A percentile compares a stretch with the other conserved stretches of the same genome.
phyloP scores from a whole-genome alignment of 176 grass and related monocot genomes.

The Eleusine coracana region DNA sequence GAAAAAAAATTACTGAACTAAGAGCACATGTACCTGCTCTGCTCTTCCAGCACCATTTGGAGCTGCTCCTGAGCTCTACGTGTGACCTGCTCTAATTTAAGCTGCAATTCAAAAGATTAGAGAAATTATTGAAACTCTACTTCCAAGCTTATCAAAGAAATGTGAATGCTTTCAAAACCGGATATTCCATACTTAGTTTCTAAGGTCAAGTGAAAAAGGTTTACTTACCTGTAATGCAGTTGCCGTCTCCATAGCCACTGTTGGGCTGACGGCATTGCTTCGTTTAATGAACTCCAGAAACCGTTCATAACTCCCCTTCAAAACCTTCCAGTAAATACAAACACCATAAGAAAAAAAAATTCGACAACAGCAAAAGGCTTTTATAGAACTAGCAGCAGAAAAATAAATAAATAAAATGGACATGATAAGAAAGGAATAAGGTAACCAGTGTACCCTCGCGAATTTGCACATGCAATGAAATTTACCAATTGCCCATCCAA shows the following conservation, averaged over 20 bases:
- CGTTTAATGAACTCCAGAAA: conserved; percentile 88
- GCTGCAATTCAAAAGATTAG: conserved; percentile 56
- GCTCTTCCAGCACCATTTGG: conserved; percentile 92
- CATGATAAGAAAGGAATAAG: background rate
- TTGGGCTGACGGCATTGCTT: conserved; percentile 96
- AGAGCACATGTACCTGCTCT: conserved; percentile 72
- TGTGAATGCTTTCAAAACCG: conserved; percentile 11
- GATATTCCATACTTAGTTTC: conserved; percentile 13
- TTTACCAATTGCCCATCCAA: background rate
- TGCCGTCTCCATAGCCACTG: conserved; percentile 88
- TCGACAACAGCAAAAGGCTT: background rate
- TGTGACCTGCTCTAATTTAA: conserved; percentile 92
- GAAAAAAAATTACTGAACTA: conserved; percentile 6
- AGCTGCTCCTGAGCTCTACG: conserved; percentile 93
- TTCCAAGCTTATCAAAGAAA: conserved; percentile 22
- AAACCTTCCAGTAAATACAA: conserved; percentile 59
- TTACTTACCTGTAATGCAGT: conserved; percentile 80
- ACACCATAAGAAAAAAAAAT: background rate
- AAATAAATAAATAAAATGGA: background rate
- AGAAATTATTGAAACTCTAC: conserved; percentile 36
- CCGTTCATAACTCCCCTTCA: conserved; percentile 83
- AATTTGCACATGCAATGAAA: conserved; percentile 1
- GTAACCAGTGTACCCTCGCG: background rate
- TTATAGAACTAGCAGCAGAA: conserved; percentile 11
- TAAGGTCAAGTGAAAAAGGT: background rate